Base-by-base conservation (phyloP, 2,329 filamentous ascomycete species). In the Calycina marina region DNA sequence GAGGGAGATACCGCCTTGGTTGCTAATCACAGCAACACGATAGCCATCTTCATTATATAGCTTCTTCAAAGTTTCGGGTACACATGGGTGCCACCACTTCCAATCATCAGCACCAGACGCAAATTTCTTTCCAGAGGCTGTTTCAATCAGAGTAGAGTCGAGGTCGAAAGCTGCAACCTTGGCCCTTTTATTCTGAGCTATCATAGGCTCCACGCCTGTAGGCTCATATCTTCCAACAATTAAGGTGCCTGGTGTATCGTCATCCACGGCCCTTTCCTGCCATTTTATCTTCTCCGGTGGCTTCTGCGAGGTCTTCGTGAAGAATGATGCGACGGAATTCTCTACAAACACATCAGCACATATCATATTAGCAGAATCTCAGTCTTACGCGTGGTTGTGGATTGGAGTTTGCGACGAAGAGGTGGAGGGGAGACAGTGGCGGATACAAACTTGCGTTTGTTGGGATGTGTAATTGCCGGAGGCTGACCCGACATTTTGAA, bases 31-130 rank as follows among this genome's bases (percentile, higher is more conserved):
- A 12, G 83, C 69, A 9, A 96, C 57, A 20, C 40, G 57, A 28
- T 57, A 81, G 68, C 75, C 83, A 43, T 90, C 69, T 8, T 71
- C 61, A 5, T 57, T 41, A 47, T 83, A 69, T 2, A 96, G 61
- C 37, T 74, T 60, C 42, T 67, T 70, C 12, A 98, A 54, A 32
- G 61, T 70, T 0, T 55, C 56, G 1, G 84, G 83, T 1, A 96
- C 80, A 12, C 58, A 64, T 10, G 57, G 46, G 52, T 92, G 62
- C 84, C 85, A 96, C 90, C 90, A 98, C 54, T 82, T 84, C 90
- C 90, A 98, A 52, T 96, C 88, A 4, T 63, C 61, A 0, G 75
- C 69, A 42, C 74, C 70, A 31, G 67, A 67, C 3, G 72, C 67
- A 48, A 88, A 88, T 31, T 69, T 78, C 56, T 83, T 90, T 5